A percentile compares a stretch with the other conserved stretches of the same genome.
These are phyloP conservation scores for Neocucurbitaria cava DNA, from an alignment of 2,329 filamentous ascomycete species.

Conservation along the genomic window DNA sequence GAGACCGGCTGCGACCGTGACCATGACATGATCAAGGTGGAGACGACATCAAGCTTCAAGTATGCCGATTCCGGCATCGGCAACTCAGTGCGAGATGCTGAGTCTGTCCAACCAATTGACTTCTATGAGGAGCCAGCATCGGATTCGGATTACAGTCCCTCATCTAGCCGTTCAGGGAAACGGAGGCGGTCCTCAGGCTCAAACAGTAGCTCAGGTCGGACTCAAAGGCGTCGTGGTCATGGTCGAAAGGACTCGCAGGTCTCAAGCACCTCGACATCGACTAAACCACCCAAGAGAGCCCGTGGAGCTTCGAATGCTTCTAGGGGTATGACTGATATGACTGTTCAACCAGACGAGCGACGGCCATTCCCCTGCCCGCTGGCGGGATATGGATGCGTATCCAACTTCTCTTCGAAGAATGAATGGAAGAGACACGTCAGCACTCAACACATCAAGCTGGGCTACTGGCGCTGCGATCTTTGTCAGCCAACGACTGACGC, in stretches of 20 bases:
- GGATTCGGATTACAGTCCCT: constrained; percentile 47
- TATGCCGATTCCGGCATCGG: constrained; percentile 38
- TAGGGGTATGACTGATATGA: constrained; percentile 14
- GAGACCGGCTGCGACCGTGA: constrained; percentile 29
- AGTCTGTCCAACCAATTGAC: constrained; percentile 45
- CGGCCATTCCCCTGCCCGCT: constrained; percentile 80
- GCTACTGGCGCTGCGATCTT: constrained; percentile 78
- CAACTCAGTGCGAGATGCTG: constrained; percentile 41
- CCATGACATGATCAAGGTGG: constrained; percentile 20
- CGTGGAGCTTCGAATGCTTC: constrained; percentile 17
- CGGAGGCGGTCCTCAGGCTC: constrained; percentile 38
- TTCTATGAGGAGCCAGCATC: constrained; percentile 37
- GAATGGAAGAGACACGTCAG: constrained; percentile 93
- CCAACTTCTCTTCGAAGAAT: constrained; percentile 81
- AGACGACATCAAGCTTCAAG: constrained; percentile 17
- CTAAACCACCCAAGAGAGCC: constrained; percentile 26
- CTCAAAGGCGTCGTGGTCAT: constrained; percentile 25
- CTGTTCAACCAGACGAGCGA: constrained; percentile 19
- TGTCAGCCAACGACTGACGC: constrained; percentile 54
- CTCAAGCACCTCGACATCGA: constrained; percentile 9
- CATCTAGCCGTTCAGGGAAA: constrained; percentile 21
- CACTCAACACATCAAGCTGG: constrained; percentile 78
- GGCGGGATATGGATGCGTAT: constrained; percentile 74
- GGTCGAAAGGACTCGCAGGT: constrained; percentile 29
- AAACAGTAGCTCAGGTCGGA: constrained; percentile 23